phyloP scores from a whole-genome alignment of 192 early-diverging fungal genomes.

The Umbelopsis vinacea region DNA sequence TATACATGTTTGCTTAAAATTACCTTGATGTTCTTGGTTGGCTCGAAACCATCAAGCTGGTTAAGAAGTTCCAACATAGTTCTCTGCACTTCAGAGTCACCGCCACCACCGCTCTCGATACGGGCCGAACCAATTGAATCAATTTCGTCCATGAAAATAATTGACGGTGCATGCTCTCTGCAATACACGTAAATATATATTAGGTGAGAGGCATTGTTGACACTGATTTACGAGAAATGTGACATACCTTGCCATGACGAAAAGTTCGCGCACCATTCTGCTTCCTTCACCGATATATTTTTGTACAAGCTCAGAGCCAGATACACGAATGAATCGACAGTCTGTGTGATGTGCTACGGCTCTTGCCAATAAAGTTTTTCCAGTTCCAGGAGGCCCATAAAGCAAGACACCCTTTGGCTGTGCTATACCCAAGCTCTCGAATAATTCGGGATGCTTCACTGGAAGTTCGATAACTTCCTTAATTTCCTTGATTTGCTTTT shows the following conservation, averaged over 20 bases:
- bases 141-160: constrained; percentile 94
- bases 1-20: neutral
- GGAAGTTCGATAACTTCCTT: constrained; percentile 99
- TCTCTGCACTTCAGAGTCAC: constrained; percentile 89
- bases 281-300: constrained; percentile 94
- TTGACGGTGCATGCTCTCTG: constrained; percentile 89
- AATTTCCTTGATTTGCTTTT: constrained; percentile 99
- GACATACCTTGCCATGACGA: constrained; percentile 79
- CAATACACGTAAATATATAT: neutral
- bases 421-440: constrained; percentile 96
- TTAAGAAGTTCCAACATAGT: constrained; percentile 92
- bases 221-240: neutral
- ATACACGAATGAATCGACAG: constrained; percentile 90
- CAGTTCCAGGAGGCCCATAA: constrained; percentile 89
- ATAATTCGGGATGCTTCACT: constrained; percentile 98
- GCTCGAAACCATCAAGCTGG: constrained; percentile 89
- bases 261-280: constrained; percentile 90
- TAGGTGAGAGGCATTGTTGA: neutral
- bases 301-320: constrained; percentile 88
- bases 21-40: constrained; percentile 91
- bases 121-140: constrained; percentile 90
- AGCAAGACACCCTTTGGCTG: constrained; percentile 98
- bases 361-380: constrained; percentile 86
- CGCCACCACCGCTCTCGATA: constrained; percentile 75
- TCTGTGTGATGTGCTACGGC: constrained; percentile 94